A percentile compares a stretch with the other conserved stretches of the same genome.
These are phyloP conservation scores for Waltiozyma sp. DNA, from an alignment of 1,139 yeast species.

Conservation along the genomic window DNA sequence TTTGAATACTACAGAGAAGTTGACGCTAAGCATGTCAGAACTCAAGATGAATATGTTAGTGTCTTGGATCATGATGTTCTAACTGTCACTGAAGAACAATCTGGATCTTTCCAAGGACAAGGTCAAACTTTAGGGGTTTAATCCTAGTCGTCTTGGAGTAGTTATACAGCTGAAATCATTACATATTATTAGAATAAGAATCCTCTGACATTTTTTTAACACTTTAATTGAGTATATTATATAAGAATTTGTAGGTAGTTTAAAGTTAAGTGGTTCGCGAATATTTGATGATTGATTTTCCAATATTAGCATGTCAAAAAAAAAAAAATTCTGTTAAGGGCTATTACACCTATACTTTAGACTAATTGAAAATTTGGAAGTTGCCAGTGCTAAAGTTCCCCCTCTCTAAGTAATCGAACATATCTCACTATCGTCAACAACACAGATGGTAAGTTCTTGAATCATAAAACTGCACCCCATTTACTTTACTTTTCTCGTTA, in stretches of 20 bases:
- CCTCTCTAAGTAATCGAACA: neutral
- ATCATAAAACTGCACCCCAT: neutral
- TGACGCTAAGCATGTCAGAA: slow-evolving; percentile 37
- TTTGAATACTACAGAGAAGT: slow-evolving; percentile 48
- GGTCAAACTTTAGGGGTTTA: slow-evolving; percentile 27
- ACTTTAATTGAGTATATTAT: no score
- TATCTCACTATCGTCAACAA: neutral
- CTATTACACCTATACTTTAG: no score
- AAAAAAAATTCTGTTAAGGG: no score
- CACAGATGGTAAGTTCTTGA: slow-evolving; percentile 4
- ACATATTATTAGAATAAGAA: no score
- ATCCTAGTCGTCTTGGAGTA: neutral
- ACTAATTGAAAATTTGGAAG: no score
- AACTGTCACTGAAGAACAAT: slow-evolving; percentile 3
- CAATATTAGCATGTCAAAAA: no score
- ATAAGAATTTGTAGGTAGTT: no score
- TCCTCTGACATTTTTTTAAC: no score
- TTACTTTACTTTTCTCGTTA: neutral
- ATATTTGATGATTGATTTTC: no score
- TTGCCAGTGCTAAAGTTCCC: no score
- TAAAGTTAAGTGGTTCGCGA: no score
- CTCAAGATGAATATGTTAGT: slow-evolving; percentile 24
- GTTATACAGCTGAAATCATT: no score
- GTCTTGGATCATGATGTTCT: slow-evolving; percentile 8
- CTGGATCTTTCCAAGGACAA: slow-evolving; percentile 21